Evolutionary conservation across 108 stramenopile species (phyloP).

Genomic region (Mayamaea pseudoterrestris): DNA sequence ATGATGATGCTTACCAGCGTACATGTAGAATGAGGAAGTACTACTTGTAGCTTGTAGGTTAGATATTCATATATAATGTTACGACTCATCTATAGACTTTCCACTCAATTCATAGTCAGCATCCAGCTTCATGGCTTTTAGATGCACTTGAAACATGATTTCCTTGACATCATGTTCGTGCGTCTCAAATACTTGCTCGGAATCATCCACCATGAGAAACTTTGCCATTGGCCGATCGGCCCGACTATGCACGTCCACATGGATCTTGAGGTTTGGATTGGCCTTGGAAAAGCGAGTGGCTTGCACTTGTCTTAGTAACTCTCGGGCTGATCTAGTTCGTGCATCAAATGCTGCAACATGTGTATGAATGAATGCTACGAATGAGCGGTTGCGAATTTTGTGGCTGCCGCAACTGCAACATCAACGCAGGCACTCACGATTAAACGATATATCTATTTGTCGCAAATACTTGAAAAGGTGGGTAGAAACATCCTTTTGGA

Average conservation of each 20-base stretch:
- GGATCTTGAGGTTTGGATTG: slow-evolving; percentile 35
- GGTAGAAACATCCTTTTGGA: slow-evolving; percentile 41
- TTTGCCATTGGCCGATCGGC: slow-evolving; percentile 23
- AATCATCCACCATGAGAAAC: slow-evolving; percentile 33
- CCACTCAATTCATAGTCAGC: slow-evolving; percentile 43
- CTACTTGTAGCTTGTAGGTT: too few relatives aligned
- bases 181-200: slow-evolving; percentile 23
- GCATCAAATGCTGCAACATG: slow-evolving; percentile 25
- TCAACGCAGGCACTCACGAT: slow-evolving; percentile 21
- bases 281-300: slow-evolving; percentile 16
- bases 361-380: background rate
- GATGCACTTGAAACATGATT: slow-evolving; percentile 36
- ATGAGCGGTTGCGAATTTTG: background rate
- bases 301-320: slow-evolving; percentile 38
- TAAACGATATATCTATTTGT: slow-evolving; percentile 30
- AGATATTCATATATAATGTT: too few relatives aligned
- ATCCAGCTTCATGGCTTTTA: slow-evolving; percentile 37
- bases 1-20: too few relatives aligned
- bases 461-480: slow-evolving; percentile 37
- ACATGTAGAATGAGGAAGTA: too few relatives aligned
- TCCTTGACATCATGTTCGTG: slow-evolving; percentile 23
- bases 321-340: slow-evolving; percentile 31
- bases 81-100: slow-evolving; percentile 43
- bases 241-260: slow-evolving; percentile 14
- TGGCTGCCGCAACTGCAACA: too few relatives aligned